Evolutionary conservation across 768 basidiomycete species (phyloP), one percentile per base, ranked within the genome.

Genomic region (Neoboletus subvelutipes): DNA sequence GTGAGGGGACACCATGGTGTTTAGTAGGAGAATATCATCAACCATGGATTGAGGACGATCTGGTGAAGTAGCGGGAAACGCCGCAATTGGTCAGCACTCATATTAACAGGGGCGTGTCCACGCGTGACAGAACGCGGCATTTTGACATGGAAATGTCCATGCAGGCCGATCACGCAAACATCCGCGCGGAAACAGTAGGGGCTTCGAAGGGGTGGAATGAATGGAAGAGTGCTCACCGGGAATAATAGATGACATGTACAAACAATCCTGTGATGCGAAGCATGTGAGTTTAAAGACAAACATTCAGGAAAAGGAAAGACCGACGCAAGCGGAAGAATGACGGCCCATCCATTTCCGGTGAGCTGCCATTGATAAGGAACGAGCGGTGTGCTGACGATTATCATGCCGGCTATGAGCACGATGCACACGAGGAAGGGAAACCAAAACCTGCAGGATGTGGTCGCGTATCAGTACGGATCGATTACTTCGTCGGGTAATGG

Each of bases 11-110:
- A 6, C 40, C 46, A 48, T n/a, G 45, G 41, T n/a, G 55, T 46
- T 60, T 39, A 71, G 63, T 81, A 83, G 0, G 85, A 86, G 75
- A 93, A 92, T 53, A 91, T 88, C 87, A 91, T 90, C 55, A 93
- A 77, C 87, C 88, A 91, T 8, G 91, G 92, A 64, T 94, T 94
- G 56, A 94, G 81, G 42, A 92, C 86, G 60, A 95, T 87, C 80
- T 88, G 59, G 33, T 50, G 17, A 46, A 36, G 40, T 0, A 40
- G 34, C 33, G 33, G 61, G 5, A 47, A 39, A 24, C 18, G 41
- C 51, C 57, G 47, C 36, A 47, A 47, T 52, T 47, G 39, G 62
- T 71, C 29, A 71, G 67, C 53, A 40, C 12, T 29, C 37, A 29
- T 51, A 17, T 31, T 45, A 28, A 39, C 29, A 20, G 18, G 18